These are phyloP conservation scores for Taphrina communis DNA, from an alignment of 1,139 yeast genomes.

Conservation along the genomic window DNA sequence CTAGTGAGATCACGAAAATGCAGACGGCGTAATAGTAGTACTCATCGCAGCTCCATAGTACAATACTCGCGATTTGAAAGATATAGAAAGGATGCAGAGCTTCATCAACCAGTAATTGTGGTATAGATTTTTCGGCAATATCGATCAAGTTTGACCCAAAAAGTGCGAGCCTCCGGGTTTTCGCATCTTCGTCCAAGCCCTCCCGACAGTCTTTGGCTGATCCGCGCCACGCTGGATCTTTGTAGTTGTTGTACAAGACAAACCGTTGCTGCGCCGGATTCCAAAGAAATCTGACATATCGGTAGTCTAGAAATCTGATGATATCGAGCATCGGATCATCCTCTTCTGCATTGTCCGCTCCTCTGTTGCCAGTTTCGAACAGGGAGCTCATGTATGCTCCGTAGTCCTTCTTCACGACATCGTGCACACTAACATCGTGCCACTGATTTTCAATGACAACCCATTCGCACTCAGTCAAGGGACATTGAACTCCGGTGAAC, in stretches of 20 bases:
- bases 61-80: constrained; percentile 88
- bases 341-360: constrained; percentile 50
- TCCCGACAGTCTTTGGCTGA: constrained; percentile 62
- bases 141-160: constrained; percentile 80
- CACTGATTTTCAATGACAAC: constrained; percentile 90
- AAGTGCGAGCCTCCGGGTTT: constrained; percentile 70
- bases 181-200: constrained; percentile 74
- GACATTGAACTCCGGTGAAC: constrained; percentile 67
- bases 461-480: constrained; percentile 88
- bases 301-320: constrained; percentile 72
- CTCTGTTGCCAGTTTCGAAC: constrained; percentile 53
- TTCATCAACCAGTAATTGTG: constrained; percentile 77
- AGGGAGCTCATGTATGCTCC: constrained; percentile 74
- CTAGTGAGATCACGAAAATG: constrained; percentile 80
- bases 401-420: constrained; percentile 65
- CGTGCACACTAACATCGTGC: constrained; percentile 75
- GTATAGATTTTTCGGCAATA: constrained; percentile 71
- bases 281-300: constrained; percentile 82
- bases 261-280: constrained; percentile 86
- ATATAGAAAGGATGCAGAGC: constrained; percentile 90
- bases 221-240: constrained; percentile 70
- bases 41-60: constrained; percentile 89
- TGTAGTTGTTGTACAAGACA: constrained; percentile 85
- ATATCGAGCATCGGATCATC: constrained; percentile 66
- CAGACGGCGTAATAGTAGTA: constrained; percentile 93